These are phyloP conservation scores for Saitozyma podzolica DNA, from an alignment of 768 basidiomycete species.

Conservation along the genomic window DNA sequence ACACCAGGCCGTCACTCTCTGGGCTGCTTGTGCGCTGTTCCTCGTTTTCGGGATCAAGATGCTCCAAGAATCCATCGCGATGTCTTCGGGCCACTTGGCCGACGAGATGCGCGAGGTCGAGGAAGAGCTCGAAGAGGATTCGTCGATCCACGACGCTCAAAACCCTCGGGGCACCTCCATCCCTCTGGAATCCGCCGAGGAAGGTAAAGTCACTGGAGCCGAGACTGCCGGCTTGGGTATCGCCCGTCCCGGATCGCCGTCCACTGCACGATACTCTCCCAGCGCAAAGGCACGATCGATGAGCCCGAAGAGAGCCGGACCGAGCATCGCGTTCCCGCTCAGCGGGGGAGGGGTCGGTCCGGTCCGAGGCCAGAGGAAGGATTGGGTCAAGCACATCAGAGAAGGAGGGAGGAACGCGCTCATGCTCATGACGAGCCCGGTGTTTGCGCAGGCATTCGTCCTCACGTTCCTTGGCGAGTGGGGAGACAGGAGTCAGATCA, in stretches of 20 bases:
- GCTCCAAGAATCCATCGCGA: conserved; percentile 77
- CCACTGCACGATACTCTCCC: conserved; percentile 1
- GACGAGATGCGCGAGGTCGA: conserved; percentile 97
- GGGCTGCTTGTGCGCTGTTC: conserved; percentile 74
- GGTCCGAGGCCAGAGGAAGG: conserved; percentile 12
- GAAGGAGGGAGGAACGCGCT: conserved; percentile 81
- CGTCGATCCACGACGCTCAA: conserved; percentile 57
- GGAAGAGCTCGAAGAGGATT: conserved; percentile 82
- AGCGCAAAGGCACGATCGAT: background rate
- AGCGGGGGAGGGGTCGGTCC: conserved; percentile 22
- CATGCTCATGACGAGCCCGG: conserved; percentile 79
- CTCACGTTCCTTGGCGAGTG: conserved; percentile 98
- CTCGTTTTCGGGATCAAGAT: conserved; percentile 87
- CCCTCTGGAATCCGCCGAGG: conserved; percentile 75
- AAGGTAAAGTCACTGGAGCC: conserved; percentile 55
- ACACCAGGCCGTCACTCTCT: conserved; percentile 44
- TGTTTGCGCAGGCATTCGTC: conserved; percentile 91
- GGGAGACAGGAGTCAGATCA: conserved; percentile 97
- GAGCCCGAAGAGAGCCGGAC: conserved; percentile 10
- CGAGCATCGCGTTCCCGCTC: conserved; percentile 22
- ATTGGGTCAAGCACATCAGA: conserved; percentile 33
- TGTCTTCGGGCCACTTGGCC: conserved; percentile 78
- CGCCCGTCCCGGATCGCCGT: conserved; percentile 7
- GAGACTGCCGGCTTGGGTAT: background rate
- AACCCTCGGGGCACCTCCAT: conserved; percentile 53